These are phyloP conservation scores for Nigrospora osmanthi DNA, from an alignment of 2,329 filamentous ascomycete species.

Conservation along the genomic window DNA sequence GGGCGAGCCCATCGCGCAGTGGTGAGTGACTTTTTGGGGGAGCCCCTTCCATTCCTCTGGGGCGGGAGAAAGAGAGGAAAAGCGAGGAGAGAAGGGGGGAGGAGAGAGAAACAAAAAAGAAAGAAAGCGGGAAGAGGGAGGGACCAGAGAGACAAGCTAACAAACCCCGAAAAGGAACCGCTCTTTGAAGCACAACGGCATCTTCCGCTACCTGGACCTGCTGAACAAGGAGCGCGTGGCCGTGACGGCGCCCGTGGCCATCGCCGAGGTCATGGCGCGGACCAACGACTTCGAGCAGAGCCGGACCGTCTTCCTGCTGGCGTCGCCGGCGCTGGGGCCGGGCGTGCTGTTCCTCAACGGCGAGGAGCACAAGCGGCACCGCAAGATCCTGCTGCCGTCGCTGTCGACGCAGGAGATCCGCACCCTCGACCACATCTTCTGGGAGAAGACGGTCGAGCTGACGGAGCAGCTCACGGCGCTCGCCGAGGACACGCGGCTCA, in stretches of 20 bases:
- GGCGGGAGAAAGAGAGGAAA: not conserved
- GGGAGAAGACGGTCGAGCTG: constrained; percentile 11
- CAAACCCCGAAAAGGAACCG: not conserved
- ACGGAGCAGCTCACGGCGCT: constrained; percentile 5
- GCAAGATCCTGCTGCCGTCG: constrained; percentile 10
- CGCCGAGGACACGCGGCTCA: not conserved
- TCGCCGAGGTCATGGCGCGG: constrained; percentile 5
- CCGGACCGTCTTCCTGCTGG: constrained; percentile 3
- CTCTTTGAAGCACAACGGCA: constrained; percentile 5
- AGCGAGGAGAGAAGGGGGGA: too few relatives aligned
- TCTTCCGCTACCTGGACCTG: constrained; percentile 9
- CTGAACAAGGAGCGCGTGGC: constrained; percentile 7
- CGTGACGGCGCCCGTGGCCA: constrained; percentile 6
- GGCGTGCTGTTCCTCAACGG: constrained; percentile 10
- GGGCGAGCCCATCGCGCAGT: constrained; percentile 4
- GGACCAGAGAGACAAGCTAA: not conserved
- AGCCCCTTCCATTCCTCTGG: constrained; percentile 1
- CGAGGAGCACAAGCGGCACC: constrained; percentile 12
- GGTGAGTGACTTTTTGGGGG: constrained; percentile 1
- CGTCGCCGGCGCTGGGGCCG: constrained; percentile 7
- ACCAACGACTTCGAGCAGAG: constrained; percentile 11
- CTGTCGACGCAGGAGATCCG: constrained; percentile 11
- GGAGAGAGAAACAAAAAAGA: too few relatives aligned
- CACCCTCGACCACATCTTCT: constrained; percentile 11
- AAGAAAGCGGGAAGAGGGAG: not conserved